Evolutionary conservation across 169 alveolate species (phyloP).

Genomic region (Eimeria falciformis): DNA sequence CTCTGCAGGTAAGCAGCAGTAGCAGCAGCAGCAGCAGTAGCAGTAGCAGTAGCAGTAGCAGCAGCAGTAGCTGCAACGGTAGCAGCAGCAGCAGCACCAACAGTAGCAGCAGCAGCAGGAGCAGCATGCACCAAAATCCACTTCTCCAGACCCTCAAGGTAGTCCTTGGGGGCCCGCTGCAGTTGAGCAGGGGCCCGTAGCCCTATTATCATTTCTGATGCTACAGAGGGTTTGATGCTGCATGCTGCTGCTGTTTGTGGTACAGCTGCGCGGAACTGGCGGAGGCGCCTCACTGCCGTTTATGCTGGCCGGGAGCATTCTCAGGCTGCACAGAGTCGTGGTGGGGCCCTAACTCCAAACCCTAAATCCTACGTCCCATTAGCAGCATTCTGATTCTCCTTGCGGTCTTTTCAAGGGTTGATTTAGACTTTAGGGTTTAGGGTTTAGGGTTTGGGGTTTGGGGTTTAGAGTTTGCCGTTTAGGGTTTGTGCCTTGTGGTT

Average conservation of each 20-base stretch:
- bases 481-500: constrained; percentile 26
- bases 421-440: not conserved
- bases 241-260: constrained; percentile 44
- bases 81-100: too few relatives aligned
- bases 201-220: too few relatives aligned
- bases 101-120: too few relatives aligned
- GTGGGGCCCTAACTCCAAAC: not conserved
- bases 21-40: too few relatives aligned
- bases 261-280: constrained; percentile 52
- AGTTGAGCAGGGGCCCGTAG: too few relatives aligned
- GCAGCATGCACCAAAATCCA: too few relatives aligned
- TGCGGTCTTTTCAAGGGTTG: too few relatives aligned
- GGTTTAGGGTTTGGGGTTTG: not conserved
- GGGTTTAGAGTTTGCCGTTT: constrained; percentile 14
- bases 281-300: constrained; percentile 37
- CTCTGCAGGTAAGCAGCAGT: constrained; percentile 16
- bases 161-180: too few relatives aligned
- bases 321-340: constrained; percentile 50
- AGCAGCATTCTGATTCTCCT: not conserved
- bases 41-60: too few relatives aligned
- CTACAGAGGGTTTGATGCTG: not conserved
- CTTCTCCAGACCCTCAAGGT: too few relatives aligned
- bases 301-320: constrained; percentile 50
- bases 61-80: too few relatives aligned
- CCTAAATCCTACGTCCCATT: constrained; percentile 1